Evolutionary conservation across 148 eudicot species (phyloP).

Genomic region (Camellia japonica): DNA sequence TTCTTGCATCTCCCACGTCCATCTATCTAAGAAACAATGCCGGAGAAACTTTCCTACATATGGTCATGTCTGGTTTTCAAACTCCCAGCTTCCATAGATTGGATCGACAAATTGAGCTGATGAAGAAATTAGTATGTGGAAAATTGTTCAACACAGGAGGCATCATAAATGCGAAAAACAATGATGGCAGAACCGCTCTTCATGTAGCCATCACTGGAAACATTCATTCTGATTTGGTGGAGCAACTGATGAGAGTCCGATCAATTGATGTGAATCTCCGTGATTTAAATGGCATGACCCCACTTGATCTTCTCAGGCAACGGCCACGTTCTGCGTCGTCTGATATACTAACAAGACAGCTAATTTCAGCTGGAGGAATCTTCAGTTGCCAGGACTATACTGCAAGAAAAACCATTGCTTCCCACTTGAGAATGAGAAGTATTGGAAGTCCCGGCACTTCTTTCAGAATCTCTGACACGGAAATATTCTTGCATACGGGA

Average conservation of each 20-base stretch:
- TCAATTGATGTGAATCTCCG: conserved; percentile 61
- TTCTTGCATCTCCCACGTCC: conserved; percentile 62
- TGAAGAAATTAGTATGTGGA: conserved; percentile 53
- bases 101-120: conserved; percentile 75
- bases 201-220: conserved; percentile 77
- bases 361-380: conserved; percentile 87
- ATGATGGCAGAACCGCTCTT: conserved; percentile 73
- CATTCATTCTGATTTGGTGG: conserved; percentile 63
- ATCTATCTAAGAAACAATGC: conserved; percentile 48
- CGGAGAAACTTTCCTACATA: conserved; percentile 84
- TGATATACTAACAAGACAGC: conserved; percentile 56
- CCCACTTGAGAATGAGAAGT: conserved; percentile 72
- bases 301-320: conserved; percentile 86
- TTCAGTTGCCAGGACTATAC: conserved; percentile 65
- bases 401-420: conserved; percentile 68
- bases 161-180: conserved; percentile 54
- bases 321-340: conserved; percentile 72
- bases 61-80: conserved; percentile 72
- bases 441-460: conserved; percentile 84
- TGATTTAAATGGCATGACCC: conserved; percentile 70
- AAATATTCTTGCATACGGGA: conserved; percentile 60
- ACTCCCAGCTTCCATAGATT: conserved; percentile 72
- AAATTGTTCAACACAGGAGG: conserved; percentile 47
- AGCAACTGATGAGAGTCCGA: conserved; percentile 63
- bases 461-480: conserved; percentile 67